A percentile compares a stretch with the other conserved stretches of the same genome.
Conservation (phyloP, 306 rosid species). For the Quercus wislizeni region DNA sequence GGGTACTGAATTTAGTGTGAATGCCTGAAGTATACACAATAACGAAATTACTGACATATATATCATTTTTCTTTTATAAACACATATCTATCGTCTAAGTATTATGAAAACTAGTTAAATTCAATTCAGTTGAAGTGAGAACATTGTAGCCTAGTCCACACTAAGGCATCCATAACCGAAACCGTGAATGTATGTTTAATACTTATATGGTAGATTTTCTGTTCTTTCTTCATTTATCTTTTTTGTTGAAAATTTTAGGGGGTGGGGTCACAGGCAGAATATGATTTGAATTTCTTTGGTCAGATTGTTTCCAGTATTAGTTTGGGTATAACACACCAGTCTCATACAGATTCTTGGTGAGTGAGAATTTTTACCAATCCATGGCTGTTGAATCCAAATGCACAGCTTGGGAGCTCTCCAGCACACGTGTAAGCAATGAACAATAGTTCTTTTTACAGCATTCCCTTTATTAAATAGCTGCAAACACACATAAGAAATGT, state of each 20-base stretch:
- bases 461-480: slow-evolving; percentile 77
- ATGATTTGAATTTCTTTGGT: background rate
- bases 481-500: slow-evolving; percentile 8
- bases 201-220: background rate
- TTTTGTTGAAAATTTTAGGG: no score
- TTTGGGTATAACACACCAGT: background rate
- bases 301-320: background rate
- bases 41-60: background rate
- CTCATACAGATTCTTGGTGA: background rate
- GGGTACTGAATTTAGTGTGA: slow-evolving; percentile 72
- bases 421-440: slow-evolving; percentile 78
- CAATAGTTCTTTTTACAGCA: slow-evolving; percentile 46
- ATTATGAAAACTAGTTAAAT: background rate
- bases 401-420: slow-evolving; percentile 94
- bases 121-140: background rate
- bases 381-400: slow-evolving; percentile 62
- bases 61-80: background rate
- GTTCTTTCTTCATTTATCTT: background rate
- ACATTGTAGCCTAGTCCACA: background rate
- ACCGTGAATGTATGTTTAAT: background rate
- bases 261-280: background rate
- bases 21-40: slow-evolving; percentile 40
- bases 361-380: slow-evolving; percentile 49
- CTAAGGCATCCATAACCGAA: no score
- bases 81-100: no score